Conservation (phyloP, 768 basidiomycete genomes). For the Phaeotremella fagi region DNA sequence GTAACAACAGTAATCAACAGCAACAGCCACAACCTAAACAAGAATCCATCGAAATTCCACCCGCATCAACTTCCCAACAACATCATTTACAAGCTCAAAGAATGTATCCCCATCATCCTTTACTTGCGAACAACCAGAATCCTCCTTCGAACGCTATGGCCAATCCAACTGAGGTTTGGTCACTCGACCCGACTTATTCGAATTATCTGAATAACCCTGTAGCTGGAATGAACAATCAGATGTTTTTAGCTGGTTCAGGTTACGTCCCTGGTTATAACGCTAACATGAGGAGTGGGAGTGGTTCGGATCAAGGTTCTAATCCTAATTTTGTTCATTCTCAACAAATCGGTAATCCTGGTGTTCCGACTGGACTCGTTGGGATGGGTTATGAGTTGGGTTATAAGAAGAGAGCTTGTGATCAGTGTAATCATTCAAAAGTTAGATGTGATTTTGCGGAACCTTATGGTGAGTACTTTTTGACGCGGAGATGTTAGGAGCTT, state of each 20-base stretch:
- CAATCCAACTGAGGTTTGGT: not conserved
- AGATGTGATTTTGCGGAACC: conserved; percentile 42
- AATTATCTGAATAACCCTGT: not conserved
- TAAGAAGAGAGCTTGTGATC: conserved; percentile 47
- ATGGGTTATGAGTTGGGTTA: conserved; percentile 24
- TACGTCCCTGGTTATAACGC: conserved; percentile 15
- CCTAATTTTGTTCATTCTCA: no score
- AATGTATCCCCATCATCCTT: conserved; percentile 34
- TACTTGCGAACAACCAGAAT: conserved; percentile 5
- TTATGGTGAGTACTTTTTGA: conserved; percentile 33
- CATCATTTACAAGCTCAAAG: conserved; percentile 23
- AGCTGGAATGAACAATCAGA: not conserved
- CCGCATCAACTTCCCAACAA: conserved; percentile 9
- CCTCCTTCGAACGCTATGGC: not conserved
- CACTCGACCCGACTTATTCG: not conserved
- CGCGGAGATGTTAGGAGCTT: no score
- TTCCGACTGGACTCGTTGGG: conserved; percentile 1
- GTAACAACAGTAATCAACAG: not conserved
- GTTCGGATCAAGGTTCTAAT: conserved; percentile 22
- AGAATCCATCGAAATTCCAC: conserved; percentile 4
- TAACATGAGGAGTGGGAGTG: conserved; percentile 17
- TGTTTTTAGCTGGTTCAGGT: not conserved
- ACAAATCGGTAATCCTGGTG: conserved; percentile 13
- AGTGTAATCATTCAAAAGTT: conserved; percentile 47
- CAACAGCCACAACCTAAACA: not conserved